phyloP scores from a whole-genome alignment of 2,329 filamentous ascomycete genomes.

The Helotiales sp. region DNA sequence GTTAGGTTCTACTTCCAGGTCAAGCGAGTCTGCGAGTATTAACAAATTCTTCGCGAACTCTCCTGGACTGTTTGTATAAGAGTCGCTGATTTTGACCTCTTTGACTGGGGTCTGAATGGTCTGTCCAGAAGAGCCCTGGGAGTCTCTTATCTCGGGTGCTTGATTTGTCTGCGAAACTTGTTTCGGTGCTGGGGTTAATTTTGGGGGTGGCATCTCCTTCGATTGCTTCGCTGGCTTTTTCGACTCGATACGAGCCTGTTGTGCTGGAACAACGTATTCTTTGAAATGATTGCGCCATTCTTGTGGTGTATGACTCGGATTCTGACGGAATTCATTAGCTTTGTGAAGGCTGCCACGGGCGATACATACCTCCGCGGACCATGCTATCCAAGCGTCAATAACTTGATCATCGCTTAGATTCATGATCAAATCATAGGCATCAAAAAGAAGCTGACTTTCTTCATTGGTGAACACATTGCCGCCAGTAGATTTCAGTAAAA shows the following conservation, averaged over 20 bases:
- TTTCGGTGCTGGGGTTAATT: neutral
- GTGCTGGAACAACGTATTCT: conserved; percentile 31
- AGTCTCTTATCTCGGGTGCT: conserved; percentile 24
- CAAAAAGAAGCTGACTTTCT: conserved; percentile 33
- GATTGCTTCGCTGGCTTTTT: conserved; percentile 10
- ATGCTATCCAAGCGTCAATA: conserved; percentile 40
- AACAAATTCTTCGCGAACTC: conserved; percentile 31
- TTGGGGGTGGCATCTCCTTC: conserved; percentile 10
- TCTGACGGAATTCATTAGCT: conserved; percentile 26
- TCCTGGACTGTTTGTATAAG: conserved; percentile 22
- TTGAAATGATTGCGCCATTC: conserved; percentile 42
- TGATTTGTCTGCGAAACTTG: neutral
- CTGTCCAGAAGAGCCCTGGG: conserved; percentile 24
- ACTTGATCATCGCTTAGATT: conserved; percentile 30
- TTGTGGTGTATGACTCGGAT: conserved; percentile 40
- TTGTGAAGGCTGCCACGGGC: neutral
- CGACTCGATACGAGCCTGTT: conserved; percentile 9
- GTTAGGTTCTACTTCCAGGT: conserved; percentile 30
- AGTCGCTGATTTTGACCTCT: conserved; percentile 6
- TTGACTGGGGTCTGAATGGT: neutral
- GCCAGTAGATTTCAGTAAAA: conserved; percentile 14
- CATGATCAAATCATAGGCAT: conserved; percentile 33
- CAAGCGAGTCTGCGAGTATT: conserved; percentile 20
- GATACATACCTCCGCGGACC: conserved; percentile 33
- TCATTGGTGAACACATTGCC: conserved; percentile 34